Evolutionary conservation across 2,329 filamentous ascomycete genomes (phyloP).

Genomic region (Beauveria sp.): DNA sequence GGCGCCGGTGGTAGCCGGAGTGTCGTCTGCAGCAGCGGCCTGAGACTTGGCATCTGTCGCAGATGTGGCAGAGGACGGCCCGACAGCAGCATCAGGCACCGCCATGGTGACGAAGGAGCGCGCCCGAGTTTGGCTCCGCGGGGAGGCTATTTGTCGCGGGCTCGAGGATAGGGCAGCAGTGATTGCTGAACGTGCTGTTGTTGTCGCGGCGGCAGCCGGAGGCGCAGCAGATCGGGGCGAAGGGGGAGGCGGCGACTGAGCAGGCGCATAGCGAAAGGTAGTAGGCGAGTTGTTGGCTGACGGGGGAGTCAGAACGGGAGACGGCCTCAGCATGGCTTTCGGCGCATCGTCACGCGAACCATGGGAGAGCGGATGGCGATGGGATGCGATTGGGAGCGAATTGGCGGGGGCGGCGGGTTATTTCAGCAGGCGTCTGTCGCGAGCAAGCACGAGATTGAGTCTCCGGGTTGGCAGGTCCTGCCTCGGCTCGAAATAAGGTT

Average conservation of each 20-base stretch:
- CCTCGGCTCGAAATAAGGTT: not conserved
- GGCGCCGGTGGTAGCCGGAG: not conserved
- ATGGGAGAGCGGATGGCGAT: not conserved
- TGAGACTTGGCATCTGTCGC: not conserved
- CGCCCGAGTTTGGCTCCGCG: not conserved
- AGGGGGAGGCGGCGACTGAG: constrained; percentile 1
- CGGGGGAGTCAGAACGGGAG: constrained; percentile 9
- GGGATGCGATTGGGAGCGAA: not conserved
- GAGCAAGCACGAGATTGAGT: not conserved
- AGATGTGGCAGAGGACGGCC: not conserved
- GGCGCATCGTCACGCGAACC: constrained; percentile 11
- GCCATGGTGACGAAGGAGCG: not conserved
- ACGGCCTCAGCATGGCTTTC: constrained; percentile 12
- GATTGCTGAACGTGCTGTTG: not conserved
- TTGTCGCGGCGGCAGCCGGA: not conserved
- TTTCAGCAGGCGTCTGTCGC: not conserved
- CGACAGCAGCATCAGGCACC: not conserved
- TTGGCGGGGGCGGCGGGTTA: not conserved
- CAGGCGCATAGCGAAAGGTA: constrained; percentile 11
- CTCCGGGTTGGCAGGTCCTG: not conserved
- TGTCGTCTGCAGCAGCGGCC: not conserved
- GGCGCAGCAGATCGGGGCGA: constrained; percentile 4
- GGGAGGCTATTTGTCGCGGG: not conserved
- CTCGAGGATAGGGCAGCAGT: not conserved
- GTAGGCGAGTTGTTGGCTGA: constrained; percentile 9